These are phyloP conservation scores for Cenococcum geophilum DNA, from an alignment of 495 filamentous ascomycete genomes.

Conservation along the genomic window DNA sequence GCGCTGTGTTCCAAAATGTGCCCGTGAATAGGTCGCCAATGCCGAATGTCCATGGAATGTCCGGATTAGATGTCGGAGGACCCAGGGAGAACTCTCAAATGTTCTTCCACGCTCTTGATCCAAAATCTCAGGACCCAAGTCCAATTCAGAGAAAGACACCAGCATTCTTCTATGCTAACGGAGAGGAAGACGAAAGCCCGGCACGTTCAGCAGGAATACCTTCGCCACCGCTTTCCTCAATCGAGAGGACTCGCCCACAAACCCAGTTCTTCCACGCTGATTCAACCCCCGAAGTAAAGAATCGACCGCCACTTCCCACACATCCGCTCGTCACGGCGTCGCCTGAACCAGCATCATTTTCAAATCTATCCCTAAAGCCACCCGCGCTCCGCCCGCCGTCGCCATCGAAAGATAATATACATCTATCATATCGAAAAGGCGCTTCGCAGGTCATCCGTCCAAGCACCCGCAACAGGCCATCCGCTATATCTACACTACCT, in stretches of 20 bases:
- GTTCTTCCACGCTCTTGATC: conserved; percentile 41
- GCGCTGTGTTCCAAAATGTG: conserved; percentile 12
- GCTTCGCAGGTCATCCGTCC: conserved; percentile 38
- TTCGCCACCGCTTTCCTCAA: conserved; percentile 30
- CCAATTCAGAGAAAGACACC: conserved; percentile 32
- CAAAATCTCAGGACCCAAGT: conserved; percentile 21
- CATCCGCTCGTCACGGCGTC: conserved; percentile 31
- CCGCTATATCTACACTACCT: conserved; percentile 19
- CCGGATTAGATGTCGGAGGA: conserved; percentile 7
- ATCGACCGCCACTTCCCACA: conserved; percentile 21
- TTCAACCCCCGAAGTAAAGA: conserved; percentile 42
- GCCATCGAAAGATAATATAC: conserved; percentile 39
- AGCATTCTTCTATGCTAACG: conserved; percentile 40
- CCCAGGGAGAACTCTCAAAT: conserved; percentile 17
- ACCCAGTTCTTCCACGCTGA: conserved; percentile 47
- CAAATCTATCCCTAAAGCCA: conserved; percentile 8
- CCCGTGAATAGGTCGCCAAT: conserved; percentile 18
- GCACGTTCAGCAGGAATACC: conserved; percentile 11
- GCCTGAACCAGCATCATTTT: conserved; percentile 26
- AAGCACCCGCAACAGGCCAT: conserved; percentile 9
- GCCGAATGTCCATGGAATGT: conserved; percentile 2
- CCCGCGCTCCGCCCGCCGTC: conserved; percentile 33
- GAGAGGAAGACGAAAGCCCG: conserved; percentile 27
- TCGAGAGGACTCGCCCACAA: conserved; percentile 18
- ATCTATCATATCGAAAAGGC: conserved; percentile 41